Evolutionary conservation across 441 rosid species (phyloP).

Genomic region (Geranium incanum): DNA sequence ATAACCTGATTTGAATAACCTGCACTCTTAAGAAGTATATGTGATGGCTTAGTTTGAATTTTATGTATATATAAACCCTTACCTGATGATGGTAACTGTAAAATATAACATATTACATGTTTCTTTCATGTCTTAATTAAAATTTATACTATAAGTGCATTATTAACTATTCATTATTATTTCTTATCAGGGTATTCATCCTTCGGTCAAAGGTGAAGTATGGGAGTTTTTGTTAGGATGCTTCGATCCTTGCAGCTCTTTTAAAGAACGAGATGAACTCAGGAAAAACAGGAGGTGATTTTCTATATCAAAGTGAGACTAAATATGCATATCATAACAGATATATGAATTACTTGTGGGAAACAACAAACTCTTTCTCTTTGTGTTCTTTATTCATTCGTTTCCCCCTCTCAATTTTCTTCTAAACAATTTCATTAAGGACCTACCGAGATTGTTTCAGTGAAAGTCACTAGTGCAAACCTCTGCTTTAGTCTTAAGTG

Average conservation of each 20-base stretch:
- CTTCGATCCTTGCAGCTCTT: slow-evolving; percentile 79
- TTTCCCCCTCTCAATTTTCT: background rate
- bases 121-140: slow-evolving; percentile 1
- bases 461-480: no score
- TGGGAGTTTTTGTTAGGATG: slow-evolving; percentile 96
- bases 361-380: background rate
- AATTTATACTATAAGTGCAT: background rate
- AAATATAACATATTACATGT: background rate
- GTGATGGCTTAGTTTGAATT: background rate
- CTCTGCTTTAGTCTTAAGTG: background rate
- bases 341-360: slow-evolving; percentile 4
- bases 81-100: background rate
- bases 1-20: background rate
- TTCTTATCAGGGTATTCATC: slow-evolving; percentile 75
- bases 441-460: no score
- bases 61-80: background rate
- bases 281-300: slow-evolving; percentile 59
- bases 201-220: slow-evolving; percentile 71
- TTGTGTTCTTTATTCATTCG: background rate
- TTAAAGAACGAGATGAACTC: slow-evolving; percentile 55
- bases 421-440: background rate
- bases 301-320: slow-evolving; percentile 8
- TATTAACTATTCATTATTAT: slow-evolving; percentile 5
- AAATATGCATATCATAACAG: background rate
- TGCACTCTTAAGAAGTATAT: background rate